These are phyloP conservation scores for Starmera dryadoides DNA, from an alignment of 805 yeast species.

Conservation along the genomic window DNA sequence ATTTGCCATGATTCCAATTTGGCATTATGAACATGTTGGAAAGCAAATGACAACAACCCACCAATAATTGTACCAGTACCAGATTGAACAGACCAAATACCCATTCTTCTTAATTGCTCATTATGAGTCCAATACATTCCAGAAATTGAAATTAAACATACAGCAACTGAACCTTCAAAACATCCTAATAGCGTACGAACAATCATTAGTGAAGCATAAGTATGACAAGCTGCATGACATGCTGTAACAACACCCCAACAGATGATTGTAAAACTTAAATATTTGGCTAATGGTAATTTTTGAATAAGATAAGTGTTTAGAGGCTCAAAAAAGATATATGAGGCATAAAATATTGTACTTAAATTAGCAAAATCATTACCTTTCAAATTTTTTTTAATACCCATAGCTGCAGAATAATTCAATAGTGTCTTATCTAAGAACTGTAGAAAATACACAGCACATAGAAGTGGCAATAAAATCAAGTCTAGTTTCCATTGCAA, in stretches of 20 bases:
- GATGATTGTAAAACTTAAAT: slow-evolving; percentile 34
- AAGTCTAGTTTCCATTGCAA: slow-evolving; percentile 11
- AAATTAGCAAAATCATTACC: slow-evolving; percentile 43
- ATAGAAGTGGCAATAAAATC: slow-evolving; percentile 24
- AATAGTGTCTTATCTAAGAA: slow-evolving; percentile 47
- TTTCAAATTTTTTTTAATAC: slow-evolving; percentile 39
- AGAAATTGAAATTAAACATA: slow-evolving; percentile 44
- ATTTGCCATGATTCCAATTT: slow-evolving; percentile 47
- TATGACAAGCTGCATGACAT: slow-evolving; percentile 41
- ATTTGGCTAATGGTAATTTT: slow-evolving; percentile 43
- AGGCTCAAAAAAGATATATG: slow-evolving; percentile 46
- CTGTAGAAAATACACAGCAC: slow-evolving; percentile 45
- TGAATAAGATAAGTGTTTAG: slow-evolving; percentile 37
- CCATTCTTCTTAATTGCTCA: slow-evolving; percentile 46
- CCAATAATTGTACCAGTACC: slow-evolving; percentile 41
- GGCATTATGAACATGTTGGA: slow-evolving; percentile 39
- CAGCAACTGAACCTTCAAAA: slow-evolving; percentile 47
- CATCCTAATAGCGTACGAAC: slow-evolving; percentile 43
- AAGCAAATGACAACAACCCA: slow-evolving; percentile 39
- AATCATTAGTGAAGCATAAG: slow-evolving; percentile 44
- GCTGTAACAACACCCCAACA: slow-evolving; percentile 45
- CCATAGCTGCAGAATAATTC: slow-evolving; percentile 60
- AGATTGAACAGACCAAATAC: slow-evolving; percentile 47
- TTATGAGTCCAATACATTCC: slow-evolving; percentile 51
- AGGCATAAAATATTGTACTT: slow-evolving; percentile 45